Base-by-base conservation (phyloP, 192 early-diverging fungal genomes). In the Entophlyctis helioformis region DNA sequence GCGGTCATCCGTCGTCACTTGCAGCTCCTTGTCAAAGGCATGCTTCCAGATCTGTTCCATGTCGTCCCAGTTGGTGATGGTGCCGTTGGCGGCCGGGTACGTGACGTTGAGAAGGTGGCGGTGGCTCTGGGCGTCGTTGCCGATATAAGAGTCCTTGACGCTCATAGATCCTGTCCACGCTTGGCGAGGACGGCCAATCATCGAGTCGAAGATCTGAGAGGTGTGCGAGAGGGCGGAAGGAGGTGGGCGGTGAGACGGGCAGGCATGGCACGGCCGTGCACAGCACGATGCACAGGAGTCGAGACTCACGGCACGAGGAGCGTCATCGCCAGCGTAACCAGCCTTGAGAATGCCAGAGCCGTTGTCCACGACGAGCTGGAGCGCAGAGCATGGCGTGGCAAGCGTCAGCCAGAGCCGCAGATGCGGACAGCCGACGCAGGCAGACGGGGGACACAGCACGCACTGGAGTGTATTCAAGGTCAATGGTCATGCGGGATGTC, bases 41-140 rank as follows among this genome's bases (percentile, higher is more conserved):
- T 73, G 71, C 58, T 74, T 61, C 72, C 75, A 78, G 45, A 78
- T 76, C 59, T 76, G 76, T 44, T 78, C 76, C 76, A 78, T 78
- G 53, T 78, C 76, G 38, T 78, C 76, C 76, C 76, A 78, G 73
- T 78, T 78, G 52, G 56, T 72, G 24, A 78, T 69, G 53, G 76
- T 76, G 43, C 75, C 75, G 63, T 73, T 66, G 56, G 72, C 69
- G 53, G 76, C 76, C 39, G 75, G 75, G 69, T 76, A 76, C 41
- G 62, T 67, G 43, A 77, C 56, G n/a, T 69, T 64, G 28, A 78
- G 59, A 49, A 76, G 76, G 70, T 66, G 72, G 47, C 75, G 51
- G 61, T 78, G 76, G 51, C 72, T 66, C 51, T 78, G 75, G n/a
- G 75, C 75, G 48, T 78, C 75, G 53, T 78, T 72, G 44, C 75